Evolutionary conservation across 768 basidiomycete genomes (phyloP), one percentile per base, ranked within the genome.

Genomic region (Paxillus rubicundulus): DNA sequence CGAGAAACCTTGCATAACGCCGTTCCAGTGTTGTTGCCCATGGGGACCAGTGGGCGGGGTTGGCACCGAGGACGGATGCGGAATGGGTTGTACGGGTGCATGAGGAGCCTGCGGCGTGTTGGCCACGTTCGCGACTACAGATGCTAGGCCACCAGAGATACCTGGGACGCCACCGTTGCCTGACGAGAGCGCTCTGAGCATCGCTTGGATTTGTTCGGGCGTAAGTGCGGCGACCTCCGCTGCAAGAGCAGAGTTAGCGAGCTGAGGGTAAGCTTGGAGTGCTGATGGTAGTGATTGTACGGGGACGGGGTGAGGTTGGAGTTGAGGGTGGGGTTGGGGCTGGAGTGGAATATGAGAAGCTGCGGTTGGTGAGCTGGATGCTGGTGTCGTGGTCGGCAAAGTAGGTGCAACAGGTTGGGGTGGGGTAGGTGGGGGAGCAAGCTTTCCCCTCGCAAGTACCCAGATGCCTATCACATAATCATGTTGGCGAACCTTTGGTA

Each of bases 381-480:
- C 24, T 4, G 24, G 4, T 24, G 24, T 24, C 24, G 24, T 21
- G 39, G 57, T 44, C 30, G 59, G 61, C 47, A 63, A 50, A 40
- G 57, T 47, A 21, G 64, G 54, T 18, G 59, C 41, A 9, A 47
- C 42, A 52, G 69, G 53, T 17, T 63, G 47, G 0, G 61, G 52
- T 28, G 62, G 9, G 12, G 33, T 12, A 56, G 77, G 71, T 20
- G 74, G 75, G 16, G 77, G 70, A n/a, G 73, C 77, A 4, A 92
- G 79, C 68, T 84, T 91, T 21, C 89, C 92, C 67, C 87, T 92
- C 61, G 79, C 82, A 16, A 94, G 75, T n/a, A 96, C 79, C 82
- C 90, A 92, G 13, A 95, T 82, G 20, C 88, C 89, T 40, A 96
- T 72, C 36, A 96, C 76, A 54, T 84, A 84, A 63, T 90, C 82